Conservation (phyloP, 2,329 filamentous ascomycete genomes). For the Leptographium wingfieldii region DNA sequence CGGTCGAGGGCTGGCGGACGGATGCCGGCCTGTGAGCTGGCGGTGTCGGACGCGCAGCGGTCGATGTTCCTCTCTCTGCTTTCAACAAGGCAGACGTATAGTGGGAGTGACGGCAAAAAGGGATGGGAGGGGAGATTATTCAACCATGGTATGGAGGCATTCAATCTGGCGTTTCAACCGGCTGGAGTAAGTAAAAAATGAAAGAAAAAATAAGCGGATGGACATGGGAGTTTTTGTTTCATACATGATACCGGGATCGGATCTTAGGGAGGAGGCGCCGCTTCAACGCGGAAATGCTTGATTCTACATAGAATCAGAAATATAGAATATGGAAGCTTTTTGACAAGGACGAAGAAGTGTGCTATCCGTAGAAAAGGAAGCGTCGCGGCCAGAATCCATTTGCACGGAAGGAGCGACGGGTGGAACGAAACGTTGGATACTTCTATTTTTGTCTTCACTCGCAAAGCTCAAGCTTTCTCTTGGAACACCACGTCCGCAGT, state of each 20-base stretch:
- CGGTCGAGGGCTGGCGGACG: conserved; percentile 60
- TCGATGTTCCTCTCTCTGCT: neutral
- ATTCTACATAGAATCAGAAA: neutral
- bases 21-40: conserved; percentile 42
- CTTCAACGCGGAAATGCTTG: conserved; percentile 1
- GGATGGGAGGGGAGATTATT: neutral
- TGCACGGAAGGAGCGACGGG: neutral
- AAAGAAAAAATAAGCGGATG: neutral
- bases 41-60: no score
- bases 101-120: neutral
- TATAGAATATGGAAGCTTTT: neutral
- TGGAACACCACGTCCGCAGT: neutral
- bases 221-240: neutral
- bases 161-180: conserved; percentile 6
- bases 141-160: neutral
- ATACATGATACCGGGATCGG: neutral
- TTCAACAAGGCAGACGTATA: neutral
- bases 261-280: neutral
- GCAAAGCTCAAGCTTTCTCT: neutral
- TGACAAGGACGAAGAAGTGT: neutral
- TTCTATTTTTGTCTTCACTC: neutral
- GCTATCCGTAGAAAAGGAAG: neutral
- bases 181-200: conserved; percentile 1
- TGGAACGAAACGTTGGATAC: neutral
- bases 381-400: neutral